Evolutionary conservation across 1,284 basidiomycete genomes (phyloP).

Genomic region (Irpex lacteus): DNA sequence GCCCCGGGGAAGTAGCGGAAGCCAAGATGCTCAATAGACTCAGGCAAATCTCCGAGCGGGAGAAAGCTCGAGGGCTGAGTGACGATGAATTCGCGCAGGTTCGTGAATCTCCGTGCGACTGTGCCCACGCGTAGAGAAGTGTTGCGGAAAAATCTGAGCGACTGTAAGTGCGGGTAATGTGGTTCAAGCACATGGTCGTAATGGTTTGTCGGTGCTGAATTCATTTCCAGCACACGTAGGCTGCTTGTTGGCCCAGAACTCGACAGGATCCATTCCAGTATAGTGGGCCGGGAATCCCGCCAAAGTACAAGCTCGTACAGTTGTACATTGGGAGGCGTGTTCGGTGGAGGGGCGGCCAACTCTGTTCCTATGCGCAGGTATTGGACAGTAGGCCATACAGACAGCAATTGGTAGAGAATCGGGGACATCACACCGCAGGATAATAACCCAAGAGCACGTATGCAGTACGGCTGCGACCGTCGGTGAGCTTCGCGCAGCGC

Average conservation of each 20-base stretch:
- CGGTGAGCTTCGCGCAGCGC: conserved; percentile 18
- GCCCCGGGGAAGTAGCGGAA: conserved; percentile 32
- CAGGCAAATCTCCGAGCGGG: conserved; percentile 32
- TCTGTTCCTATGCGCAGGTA: conserved; percentile 41
- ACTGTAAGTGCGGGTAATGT: conserved; percentile 35
- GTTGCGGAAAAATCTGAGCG: conserved; percentile 40
- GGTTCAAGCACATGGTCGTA: conserved; percentile 26
- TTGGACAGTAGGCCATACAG: conserved; percentile 35
- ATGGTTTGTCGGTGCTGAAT: conserved; percentile 32
- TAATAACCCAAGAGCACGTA: conserved; percentile 38
- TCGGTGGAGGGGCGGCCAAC: conserved; percentile 33
- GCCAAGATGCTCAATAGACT: conserved; percentile 37
- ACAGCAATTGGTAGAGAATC: conserved; percentile 41
- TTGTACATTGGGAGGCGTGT: conserved; percentile 16
- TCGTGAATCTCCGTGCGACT: conserved; percentile 36
- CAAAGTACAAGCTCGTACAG: conserved; percentile 42
- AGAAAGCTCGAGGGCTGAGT: conserved; percentile 35
- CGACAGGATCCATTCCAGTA: conserved; percentile 39
- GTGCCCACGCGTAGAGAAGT: conserved; percentile 26
- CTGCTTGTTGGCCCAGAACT: conserved; percentile 25
- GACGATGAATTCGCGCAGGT: conserved; percentile 40
- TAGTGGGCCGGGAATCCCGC: conserved; percentile 30
- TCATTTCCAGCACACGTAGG: conserved; percentile 40
- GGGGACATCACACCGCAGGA: conserved; percentile 42
- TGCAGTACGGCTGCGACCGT: conserved; percentile 15